phyloP scores from a whole-genome alignment of 192 early-diverging fungal genomes.

The Coemansia sp. region DNA sequence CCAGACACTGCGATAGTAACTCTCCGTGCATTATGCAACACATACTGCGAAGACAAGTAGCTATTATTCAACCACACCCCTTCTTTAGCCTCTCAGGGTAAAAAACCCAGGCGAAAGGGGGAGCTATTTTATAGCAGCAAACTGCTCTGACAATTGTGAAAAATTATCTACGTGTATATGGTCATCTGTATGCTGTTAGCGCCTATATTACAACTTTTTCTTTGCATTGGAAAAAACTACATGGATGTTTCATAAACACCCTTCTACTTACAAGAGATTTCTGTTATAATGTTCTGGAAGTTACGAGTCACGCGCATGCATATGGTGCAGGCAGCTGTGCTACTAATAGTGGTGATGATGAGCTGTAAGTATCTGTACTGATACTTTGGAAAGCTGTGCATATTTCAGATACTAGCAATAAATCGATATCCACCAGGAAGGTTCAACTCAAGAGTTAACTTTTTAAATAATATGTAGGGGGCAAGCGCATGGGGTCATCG shows the following conservation, averaged over 20 bases:
- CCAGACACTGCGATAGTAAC: background rate
- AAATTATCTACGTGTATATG: background rate
- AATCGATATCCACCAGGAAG: background rate
- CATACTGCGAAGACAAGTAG: background rate
- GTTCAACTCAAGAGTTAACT: background rate
- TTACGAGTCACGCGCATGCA: conserved; percentile 39
- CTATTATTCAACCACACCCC: background rate
- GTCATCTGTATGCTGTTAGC: background rate
- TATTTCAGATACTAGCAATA: background rate
- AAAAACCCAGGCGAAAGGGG: background rate
- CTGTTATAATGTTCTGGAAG: conserved; percentile 2
- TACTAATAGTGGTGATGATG: conserved; percentile 49
- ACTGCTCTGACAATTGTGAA: background rate
- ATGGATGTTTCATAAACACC: background rate
- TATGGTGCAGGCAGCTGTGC: conserved; percentile 42
- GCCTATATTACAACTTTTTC: background rate
- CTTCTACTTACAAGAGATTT: background rate
- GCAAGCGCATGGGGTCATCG: conserved; percentile 52
- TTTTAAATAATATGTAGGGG: conserved; percentile 23
- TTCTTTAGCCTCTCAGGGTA: background rate
- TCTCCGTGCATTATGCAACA: background rate
- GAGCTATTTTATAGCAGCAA: background rate
- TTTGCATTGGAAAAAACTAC: background rate
- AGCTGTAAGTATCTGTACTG: conserved; percentile 39
- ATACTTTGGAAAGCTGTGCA: background rate